Evolutionary conservation across 208 protist species (phyloP).

Genomic region (Trypanosoma cruzi): DNA sequence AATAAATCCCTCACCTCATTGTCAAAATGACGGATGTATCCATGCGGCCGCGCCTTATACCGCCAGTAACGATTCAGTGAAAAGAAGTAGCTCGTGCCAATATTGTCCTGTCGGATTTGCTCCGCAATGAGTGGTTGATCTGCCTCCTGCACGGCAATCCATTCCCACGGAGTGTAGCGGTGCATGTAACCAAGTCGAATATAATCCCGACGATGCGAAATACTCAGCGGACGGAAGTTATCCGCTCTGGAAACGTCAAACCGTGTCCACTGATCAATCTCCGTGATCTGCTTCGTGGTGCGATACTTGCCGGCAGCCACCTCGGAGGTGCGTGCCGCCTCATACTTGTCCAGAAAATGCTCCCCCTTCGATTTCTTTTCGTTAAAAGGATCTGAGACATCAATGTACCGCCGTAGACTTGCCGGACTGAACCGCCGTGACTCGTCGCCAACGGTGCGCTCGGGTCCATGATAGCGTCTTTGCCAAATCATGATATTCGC

Average conservation of each 20-base stretch:
- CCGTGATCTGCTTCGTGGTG: constrained; percentile 85
- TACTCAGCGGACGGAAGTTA: constrained; percentile 86
- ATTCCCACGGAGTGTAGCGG: constrained; percentile 91
- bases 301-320: constrained; percentile 43
- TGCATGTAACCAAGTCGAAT: constrained; percentile 86
- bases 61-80: constrained; percentile 87
- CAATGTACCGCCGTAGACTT: constrained; percentile 75
- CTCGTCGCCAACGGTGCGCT: constrained; percentile 82
- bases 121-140: constrained; percentile 89
- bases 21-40: constrained; percentile 90
- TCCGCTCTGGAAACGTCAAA: constrained; percentile 75
- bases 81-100: constrained; percentile 81
- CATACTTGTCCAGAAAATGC: constrained; percentile 92
- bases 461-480: constrained; percentile 76
- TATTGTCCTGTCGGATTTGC: constrained; percentile 79
- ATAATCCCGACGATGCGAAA: constrained; percentile 87
- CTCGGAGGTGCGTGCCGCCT: constrained; percentile 33
- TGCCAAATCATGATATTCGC: constrained; percentile 86
- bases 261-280: constrained; percentile 83
- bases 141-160: constrained; percentile 88
- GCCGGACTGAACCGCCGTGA: constrained; percentile 65
- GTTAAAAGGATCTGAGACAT: constrained; percentile 81
- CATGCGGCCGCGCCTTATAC: constrained; percentile 88
- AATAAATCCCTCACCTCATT: constrained; percentile 89
- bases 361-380: constrained; percentile 43